Conservation (phyloP, 495 filamentous ascomycete genomes). For the Trichoderma virens region DNA sequence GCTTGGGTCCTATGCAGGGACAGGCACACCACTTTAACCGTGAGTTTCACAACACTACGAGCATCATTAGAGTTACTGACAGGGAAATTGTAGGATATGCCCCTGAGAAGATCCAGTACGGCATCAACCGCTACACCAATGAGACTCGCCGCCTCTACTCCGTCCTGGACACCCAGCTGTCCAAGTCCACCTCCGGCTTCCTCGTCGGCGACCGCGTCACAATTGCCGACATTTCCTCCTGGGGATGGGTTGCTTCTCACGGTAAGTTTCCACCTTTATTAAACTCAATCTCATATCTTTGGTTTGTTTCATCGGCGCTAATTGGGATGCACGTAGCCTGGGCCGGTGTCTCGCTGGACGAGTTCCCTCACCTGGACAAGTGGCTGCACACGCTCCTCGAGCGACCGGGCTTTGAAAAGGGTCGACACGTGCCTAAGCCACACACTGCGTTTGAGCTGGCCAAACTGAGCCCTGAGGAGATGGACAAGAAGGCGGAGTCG, state of each 20-base stretch:
- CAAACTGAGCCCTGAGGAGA: conserved; percentile 32
- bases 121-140: conserved; percentile 70
- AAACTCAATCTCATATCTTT: background rate
- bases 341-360: conserved; percentile 66
- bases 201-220: conserved; percentile 73
- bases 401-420: conserved; percentile 66
- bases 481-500: conserved; percentile 45
- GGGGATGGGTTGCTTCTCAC: conserved; percentile 57
- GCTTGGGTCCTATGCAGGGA: conserved; percentile 88
- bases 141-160: conserved; percentile 77
- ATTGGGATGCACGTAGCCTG: conserved; percentile 40
- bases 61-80: background rate
- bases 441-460: conserved; percentile 52
- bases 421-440: conserved; percentile 63
- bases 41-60: conserved; percentile 11
- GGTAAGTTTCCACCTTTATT: conserved; percentile 1
- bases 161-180: conserved; percentile 68
- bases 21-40: conserved; percentile 83
- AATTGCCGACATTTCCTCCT: conserved; percentile 77
- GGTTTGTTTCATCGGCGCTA: background rate
- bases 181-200: conserved; percentile 53
- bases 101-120: conserved; percentile 81
- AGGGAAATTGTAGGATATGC: conserved; percentile 48
- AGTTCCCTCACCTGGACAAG: conserved; percentile 63
- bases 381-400: conserved; percentile 59